Percentiles rank a stretch among this genome's conserved stretches.
Evolutionary conservation across 148 eudicot species (phyloP).

Genomic region (Agrostemma githago): DNA sequence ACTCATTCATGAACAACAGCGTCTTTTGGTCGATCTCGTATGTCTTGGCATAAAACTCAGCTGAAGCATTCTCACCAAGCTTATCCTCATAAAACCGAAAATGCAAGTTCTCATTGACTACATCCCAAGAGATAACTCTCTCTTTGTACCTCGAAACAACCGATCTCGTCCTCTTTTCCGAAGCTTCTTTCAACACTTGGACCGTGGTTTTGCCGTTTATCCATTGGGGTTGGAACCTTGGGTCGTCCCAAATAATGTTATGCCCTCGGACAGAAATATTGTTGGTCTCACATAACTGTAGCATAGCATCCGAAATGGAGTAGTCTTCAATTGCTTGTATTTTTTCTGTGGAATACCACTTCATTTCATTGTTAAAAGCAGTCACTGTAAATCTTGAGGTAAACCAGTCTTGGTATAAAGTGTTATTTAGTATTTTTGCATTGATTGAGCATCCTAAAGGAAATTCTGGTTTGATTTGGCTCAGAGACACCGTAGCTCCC

Average conservation of each 20-base stretch:
- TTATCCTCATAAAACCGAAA: slow-evolving; percentile 38
- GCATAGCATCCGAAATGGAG: slow-evolving; percentile 36
- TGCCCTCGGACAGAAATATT: slow-evolving; percentile 43
- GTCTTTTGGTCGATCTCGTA: slow-evolving; percentile 40
- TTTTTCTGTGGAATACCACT: slow-evolving; percentile 39
- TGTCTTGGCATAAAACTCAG: slow-evolving; percentile 36
- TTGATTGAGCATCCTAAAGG: slow-evolving; percentile 54
- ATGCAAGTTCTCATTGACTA: slow-evolving; percentile 64
- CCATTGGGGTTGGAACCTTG: slow-evolving; percentile 37
- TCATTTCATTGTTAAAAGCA: slow-evolving; percentile 47
- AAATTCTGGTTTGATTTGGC: slow-evolving; percentile 27
- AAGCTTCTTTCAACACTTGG: slow-evolving; percentile 26
- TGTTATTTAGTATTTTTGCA: slow-evolving; percentile 40
- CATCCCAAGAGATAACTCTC: slow-evolving; percentile 61
- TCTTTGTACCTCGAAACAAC: slow-evolving; percentile 56
- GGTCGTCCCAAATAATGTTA: slow-evolving; percentile 43
- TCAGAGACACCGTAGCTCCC: slow-evolving; percentile 36
- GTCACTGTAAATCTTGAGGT: slow-evolving; percentile 40
- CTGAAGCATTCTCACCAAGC: slow-evolving; percentile 52
- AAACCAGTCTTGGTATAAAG: slow-evolving; percentile 52
- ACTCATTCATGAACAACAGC: slow-evolving; percentile 59
- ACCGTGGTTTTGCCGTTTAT: slow-evolving; percentile 19
- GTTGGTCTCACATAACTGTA: slow-evolving; percentile 33
- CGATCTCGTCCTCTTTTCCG: slow-evolving; percentile 32
- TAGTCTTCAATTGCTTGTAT: slow-evolving; percentile 35